These are phyloP conservation scores for Amylocarpus encephaloides DNA, from an alignment of 2,329 filamentous ascomycete species.

Conservation along the genomic window DNA sequence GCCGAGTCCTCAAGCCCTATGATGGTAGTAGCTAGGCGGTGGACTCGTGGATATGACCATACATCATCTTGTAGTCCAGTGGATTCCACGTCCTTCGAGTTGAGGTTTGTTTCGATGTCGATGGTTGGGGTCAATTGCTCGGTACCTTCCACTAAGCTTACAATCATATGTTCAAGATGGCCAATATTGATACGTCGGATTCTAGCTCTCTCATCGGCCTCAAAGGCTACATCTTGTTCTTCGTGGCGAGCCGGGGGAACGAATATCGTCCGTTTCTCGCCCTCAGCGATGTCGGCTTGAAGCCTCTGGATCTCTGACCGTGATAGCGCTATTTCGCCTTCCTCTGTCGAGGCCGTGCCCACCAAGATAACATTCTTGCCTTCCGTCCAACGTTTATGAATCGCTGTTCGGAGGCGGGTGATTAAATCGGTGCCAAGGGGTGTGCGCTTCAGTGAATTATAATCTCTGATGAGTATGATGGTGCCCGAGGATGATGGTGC, in stretches of 20 bases:
- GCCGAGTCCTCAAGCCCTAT: conserved; percentile 36
- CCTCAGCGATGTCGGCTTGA: conserved; percentile 39
- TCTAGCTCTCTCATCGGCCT: conserved; percentile 42
- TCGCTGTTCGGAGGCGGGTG: conserved; percentile 59
- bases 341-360: conserved; percentile 63
- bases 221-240: conserved; percentile 36
- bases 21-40: conserved; percentile 48
- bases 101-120: conserved; percentile 26
- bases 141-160: conserved; percentile 25
- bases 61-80: conserved; percentile 45
- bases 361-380: conserved; percentile 71
- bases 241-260: conserved; percentile 43
- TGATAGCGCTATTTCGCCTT: conserved; percentile 37
- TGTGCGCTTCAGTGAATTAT: conserved; percentile 68
- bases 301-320: conserved; percentile 36
- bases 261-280: conserved; percentile 46
- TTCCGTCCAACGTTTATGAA: conserved; percentile 64
- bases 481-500: conserved; percentile 37
- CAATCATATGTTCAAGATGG: conserved; percentile 58
- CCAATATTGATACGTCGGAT: conserved; percentile 54
- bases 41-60: conserved; percentile 54
- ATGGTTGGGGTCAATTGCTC: conserved; percentile 13
- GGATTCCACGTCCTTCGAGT: conserved; percentile 19
- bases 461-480: conserved; percentile 75
- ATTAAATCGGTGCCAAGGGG: conserved; percentile 65